phyloP scores from a whole-genome alignment of 176 grass and related monocot genomes.

The Oropetium thomaeum region DNA sequence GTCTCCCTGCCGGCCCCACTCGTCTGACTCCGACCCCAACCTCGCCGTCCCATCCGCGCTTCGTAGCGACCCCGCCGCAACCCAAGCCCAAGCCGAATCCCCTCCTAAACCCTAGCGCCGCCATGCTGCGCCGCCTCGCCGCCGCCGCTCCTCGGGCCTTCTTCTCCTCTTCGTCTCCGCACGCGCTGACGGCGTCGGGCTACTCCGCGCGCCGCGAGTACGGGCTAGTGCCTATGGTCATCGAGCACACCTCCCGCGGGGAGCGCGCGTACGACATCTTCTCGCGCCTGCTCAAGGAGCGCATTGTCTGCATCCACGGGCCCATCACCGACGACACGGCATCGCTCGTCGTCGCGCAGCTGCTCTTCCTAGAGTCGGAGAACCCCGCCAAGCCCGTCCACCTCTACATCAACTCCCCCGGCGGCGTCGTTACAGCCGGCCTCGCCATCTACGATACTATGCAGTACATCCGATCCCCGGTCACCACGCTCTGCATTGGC shows the following conservation, averaged over 20 bases:
- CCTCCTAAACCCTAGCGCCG: constrained; percentile 44
- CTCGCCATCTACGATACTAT: constrained; percentile 98
- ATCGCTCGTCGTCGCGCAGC: constrained; percentile 79
- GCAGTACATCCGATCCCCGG: constrained; percentile 85
- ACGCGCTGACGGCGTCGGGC: neutral
- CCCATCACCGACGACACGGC: constrained; percentile 76
- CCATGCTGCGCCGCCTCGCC: constrained; percentile 44
- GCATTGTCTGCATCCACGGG: constrained; percentile 88
- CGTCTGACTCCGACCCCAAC: constrained; percentile 15
- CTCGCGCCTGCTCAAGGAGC: constrained; percentile 90
- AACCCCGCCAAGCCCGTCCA: constrained; percentile 89
- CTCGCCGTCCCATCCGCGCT: constrained; percentile 16
- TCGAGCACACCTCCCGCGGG: constrained; percentile 86
- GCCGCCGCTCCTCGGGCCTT: constrained; percentile 34
- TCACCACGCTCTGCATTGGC: constrained; percentile 91
- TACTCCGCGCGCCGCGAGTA: constrained; percentile 47
- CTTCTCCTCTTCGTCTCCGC: constrained; percentile 7
- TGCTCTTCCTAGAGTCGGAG: constrained; percentile 96
- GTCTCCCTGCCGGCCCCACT: neutral
- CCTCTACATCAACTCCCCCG: constrained; percentile 95
- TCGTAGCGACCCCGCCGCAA: neutral
- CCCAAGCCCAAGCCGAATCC: constrained; percentile 34
- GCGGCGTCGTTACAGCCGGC: constrained; percentile 77
- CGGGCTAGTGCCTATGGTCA: constrained; percentile 78
- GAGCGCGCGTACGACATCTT: constrained; percentile 88